Conservation (phyloP, 2,329 filamentous ascomycete species). For the Mycosphaerella sp. region DNA sequence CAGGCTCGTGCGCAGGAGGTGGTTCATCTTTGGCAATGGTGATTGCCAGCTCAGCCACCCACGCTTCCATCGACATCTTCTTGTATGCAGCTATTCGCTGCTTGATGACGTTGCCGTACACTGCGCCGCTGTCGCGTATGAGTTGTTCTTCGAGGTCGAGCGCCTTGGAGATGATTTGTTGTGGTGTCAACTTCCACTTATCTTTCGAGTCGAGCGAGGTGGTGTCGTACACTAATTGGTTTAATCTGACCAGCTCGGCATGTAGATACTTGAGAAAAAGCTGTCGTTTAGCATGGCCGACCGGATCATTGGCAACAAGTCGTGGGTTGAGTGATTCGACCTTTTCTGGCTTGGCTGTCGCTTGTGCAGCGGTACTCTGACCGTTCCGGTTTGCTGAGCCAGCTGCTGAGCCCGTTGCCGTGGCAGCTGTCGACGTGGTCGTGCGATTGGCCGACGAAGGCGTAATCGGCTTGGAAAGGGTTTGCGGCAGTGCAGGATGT, state of each 20-base stretch:
- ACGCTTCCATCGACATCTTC: conserved; percentile 65
- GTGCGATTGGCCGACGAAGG: conserved; percentile 16
- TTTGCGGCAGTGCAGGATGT: conserved; percentile 12
- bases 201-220: conserved; percentile 34
- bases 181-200: conserved; percentile 54
- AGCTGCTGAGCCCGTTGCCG: neutral
- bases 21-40: conserved; percentile 19
- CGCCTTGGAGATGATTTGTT: conserved; percentile 61
- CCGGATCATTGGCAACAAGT: conserved; percentile 49
- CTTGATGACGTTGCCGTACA: conserved; percentile 82
- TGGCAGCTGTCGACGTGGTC: conserved; percentile 4
- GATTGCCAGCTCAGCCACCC: conserved; percentile 45
- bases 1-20: conserved; percentile 23
- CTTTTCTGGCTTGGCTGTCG: conserved; percentile 9
- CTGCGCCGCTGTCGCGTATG: conserved; percentile 58
- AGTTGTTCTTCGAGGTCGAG: conserved; percentile 73
- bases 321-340: conserved; percentile 56
- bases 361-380: neutral
- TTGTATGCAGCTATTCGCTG: conserved; percentile 69
- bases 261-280: conserved; percentile 55
- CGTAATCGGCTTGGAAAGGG: conserved; percentile 21
- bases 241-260: conserved; percentile 59
- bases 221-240: conserved; percentile 38
- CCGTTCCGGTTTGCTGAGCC: conserved; percentile 14
- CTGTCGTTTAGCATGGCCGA: conserved; percentile 31